Base-by-base conservation (phyloP, 176 grass and related monocot species). In the Juncus inflexus region DNA sequence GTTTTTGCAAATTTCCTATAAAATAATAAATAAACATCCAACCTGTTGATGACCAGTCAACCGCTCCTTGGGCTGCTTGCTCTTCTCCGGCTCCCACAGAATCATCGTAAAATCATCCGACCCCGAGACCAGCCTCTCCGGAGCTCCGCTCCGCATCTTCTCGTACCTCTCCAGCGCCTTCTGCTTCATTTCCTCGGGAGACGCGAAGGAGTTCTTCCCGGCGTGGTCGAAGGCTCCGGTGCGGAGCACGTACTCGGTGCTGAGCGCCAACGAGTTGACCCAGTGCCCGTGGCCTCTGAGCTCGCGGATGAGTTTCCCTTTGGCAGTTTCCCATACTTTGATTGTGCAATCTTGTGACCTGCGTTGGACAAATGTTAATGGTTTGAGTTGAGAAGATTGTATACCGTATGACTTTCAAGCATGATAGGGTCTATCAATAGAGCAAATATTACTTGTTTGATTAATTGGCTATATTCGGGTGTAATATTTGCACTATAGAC, bases 41-140 rank as follows among this genome's bases (percentile, higher is more conserved):
- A 97, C 94, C 94, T 97, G 86, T 72, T 97, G 94, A 87, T 97
- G 94, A 82, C 94, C 94, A 79, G 94, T 91, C 82, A 97, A 76
- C 55, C 94, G 85, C 52, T 87, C 85, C 79, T 86, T 91, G 38
- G 77, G 83, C 16, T 89, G 80, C 79, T 91, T 91, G 63, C 85
- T 84, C 14, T 64, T 50, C 19, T 84, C 81, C 69, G 88, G 87
- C 72, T 91, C 94, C 94, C 94, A 97, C 43, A 91, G 82, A 89
- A 91, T 86, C 94, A 97, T 91, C 0, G 87, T 97, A 52, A 91
- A 97, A 77, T 97, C 94, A 61, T 97, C 94, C 52, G 94, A 97
- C 76, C 94, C 88, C 69, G 94, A 97, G 74, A 97, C 87, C 52
- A 97, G 75, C 69, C 94, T 86, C 74, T 97, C 94, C 52, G 88